phyloP scores from a whole-genome alignment of 768 basidiomycete genomes.

The Leccinum fibrillosum region DNA sequence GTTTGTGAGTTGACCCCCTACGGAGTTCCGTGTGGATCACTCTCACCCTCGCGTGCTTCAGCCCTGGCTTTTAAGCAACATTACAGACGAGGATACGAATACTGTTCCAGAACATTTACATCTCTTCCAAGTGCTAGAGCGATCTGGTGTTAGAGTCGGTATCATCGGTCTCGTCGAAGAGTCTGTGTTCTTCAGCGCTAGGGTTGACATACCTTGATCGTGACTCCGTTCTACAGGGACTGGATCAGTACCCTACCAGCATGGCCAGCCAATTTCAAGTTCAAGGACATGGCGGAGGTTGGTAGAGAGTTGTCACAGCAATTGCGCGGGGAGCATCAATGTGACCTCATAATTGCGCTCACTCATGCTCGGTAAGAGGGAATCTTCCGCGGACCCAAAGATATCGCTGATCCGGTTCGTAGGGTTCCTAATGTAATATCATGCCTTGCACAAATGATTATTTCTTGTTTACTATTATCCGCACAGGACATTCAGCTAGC shows the following conservation, averaged over 20 bases:
- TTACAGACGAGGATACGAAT: conserved; percentile 65
- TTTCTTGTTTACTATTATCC: conserved; percentile 7
- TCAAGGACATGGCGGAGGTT: conserved; percentile 70
- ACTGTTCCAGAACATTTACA: conserved; percentile 58
- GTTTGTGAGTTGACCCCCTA: conserved; percentile 55
- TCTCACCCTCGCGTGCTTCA: conserved; percentile 22
- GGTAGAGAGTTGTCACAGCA: conserved; percentile 71
- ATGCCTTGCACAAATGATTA: not conserved
- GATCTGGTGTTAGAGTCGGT: conserved; percentile 68
- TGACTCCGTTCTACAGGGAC: conserved; percentile 46
- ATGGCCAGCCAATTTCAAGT: conserved; percentile 80
- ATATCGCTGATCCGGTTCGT: conserved; percentile 4
- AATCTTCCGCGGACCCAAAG: conserved; percentile 5
- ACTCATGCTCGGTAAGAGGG: conserved; percentile 68
- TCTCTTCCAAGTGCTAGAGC: conserved; percentile 65
- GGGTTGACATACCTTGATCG: not conserved
- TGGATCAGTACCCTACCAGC: conserved; percentile 88
- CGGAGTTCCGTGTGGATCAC: not conserved
- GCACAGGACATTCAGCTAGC: conserved; percentile 68
- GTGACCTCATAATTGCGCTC: conserved; percentile 82
- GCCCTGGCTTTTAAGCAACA: conserved; percentile 92
- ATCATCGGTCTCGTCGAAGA: conserved; percentile 86
- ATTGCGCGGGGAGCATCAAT: conserved; percentile 68
- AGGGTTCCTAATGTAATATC: conserved; percentile 31
- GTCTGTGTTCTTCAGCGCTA: conserved; percentile 37